These are phyloP conservation scores for Penicillium canescens DNA, from an alignment of 495 filamentous ascomycete species.

Conservation along the genomic window DNA sequence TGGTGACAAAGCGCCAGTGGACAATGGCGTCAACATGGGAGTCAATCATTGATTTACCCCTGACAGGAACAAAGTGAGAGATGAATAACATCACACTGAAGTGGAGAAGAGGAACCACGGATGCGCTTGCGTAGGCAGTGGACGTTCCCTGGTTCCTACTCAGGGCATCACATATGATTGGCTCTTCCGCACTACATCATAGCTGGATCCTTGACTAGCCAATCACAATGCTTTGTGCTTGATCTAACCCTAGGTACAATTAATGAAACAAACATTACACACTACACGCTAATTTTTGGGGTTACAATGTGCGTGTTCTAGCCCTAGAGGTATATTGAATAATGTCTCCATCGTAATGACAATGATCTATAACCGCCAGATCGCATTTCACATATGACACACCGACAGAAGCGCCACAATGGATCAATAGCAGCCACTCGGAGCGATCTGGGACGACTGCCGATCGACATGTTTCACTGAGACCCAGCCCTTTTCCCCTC, in stretches of 20 bases:
- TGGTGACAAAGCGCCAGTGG: background rate
- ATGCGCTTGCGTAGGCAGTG: background rate
- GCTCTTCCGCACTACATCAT: background rate
- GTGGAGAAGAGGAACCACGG: background rate
- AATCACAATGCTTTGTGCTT: background rate
- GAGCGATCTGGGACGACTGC: background rate
- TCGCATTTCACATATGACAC: constrained; percentile 2
- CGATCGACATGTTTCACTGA: constrained; percentile 9
- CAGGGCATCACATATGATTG: constrained; percentile 3
- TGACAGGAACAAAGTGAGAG: background rate
- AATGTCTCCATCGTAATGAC: background rate
- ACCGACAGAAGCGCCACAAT: background rate
- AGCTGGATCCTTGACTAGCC: background rate
- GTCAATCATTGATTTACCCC: constrained; percentile 1
- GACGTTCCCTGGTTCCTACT: background rate
- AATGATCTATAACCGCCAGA: background rate
- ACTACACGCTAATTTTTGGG: background rate
- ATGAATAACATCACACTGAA: background rate
- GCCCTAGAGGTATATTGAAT: background rate
- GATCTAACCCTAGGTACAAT: constrained; percentile 4
- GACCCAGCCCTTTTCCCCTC: background rate
- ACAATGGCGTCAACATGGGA: no score
- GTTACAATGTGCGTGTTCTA: background rate
- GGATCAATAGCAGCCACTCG: constrained; percentile 1
- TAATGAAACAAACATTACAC: constrained; percentile 1